Base-by-base conservation (phyloP, 768 basidiomycete genomes). In the Hirschioporus abietinus region DNA sequence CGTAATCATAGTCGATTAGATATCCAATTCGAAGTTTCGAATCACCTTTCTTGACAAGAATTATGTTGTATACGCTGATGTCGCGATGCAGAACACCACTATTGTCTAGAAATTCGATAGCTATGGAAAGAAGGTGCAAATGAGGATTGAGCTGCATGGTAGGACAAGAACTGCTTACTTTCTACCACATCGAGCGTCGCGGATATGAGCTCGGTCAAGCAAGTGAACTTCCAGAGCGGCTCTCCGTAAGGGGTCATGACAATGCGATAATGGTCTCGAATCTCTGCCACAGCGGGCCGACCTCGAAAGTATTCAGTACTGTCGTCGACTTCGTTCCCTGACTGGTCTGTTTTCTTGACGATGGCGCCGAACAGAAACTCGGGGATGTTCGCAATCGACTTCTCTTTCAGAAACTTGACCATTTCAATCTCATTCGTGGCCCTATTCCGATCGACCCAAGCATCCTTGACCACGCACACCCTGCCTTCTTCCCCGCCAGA, bases 391-490 rank as follows among this genome's bases (percentile, higher is more conserved):
- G 12, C 15, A 12, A 25, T 23, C 23, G 10, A 12, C 15, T 24
- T 12, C 23, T 61, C 60, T 2, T 25, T 34, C 15, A 61, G 18
- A 24, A 25, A 12, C 60, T 25, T 61, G 60, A 61, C 17, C 15
- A 25, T 25, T 8, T 61, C 60, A 34, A 61, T 15, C 18, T 61
- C 60, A 25, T 61, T 61, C 25, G 10, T 61, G 15, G 25, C 60
- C 30, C 60, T 25, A 61, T 23, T 24, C 1, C 30, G 25, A 34
- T 61, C 60, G 9, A 61, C 25, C 60, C 60, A 61, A 34, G 24
- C 24, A 61, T 61, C 60, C 60, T 61, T 61, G 60, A 61, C 17
- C 17, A 61, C 60, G 23, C 15, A 61, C 17, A 15, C 25, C 42
- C 12, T 52, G 42, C 42, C 42, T 30, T 3, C 30, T 3, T 8